Base-by-base conservation (phyloP, 345 rosid genomes). In the Balakata baccata region DNA sequence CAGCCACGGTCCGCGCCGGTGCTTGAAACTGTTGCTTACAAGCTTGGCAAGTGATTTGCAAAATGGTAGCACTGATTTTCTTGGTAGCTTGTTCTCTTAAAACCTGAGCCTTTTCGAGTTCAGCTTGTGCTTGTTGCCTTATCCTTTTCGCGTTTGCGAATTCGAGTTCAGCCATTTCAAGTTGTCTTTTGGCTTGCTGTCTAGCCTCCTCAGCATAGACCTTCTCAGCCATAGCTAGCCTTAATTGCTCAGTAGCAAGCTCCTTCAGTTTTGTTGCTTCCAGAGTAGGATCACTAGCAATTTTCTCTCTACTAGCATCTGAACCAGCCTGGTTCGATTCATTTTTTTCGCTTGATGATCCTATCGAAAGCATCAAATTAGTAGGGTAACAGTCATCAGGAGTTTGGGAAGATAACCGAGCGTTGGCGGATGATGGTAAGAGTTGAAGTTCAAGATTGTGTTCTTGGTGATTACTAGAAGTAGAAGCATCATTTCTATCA, bases 161-260 rank as follows among this genome's bases (percentile, higher is more conserved):
- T 72, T 91, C 94, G 1, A 83, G 78, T 82, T 91, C 97, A 0
- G 97, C 94, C 73, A 91, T 87, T 84, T 89, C 91, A 13, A 88
- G 80, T 77, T 88, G 94, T 72, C 87, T 81, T 82, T 88, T 89
- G 0, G 94, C 91, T 77, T 88, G 86, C 56, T 77, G 80, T 75
- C 91, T 82, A 17, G 91, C 90, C 69, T 88, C 91, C 72, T 89
- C 97, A 0, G 97, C 97, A 45, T 81, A 91, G 7, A 79, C 80
- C 75, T 85, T 89, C 80, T 87, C 97, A 43, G 87, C 84, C 82
- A 88, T 78, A 0, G 92, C 92, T 68, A 85, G 50, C 80, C 80
- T 87, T 74, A 86, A 68, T 53, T 88, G 89, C 69, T 86, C 92
- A 23, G 66, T 71, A 0, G 86, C 85, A 49, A 83, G 72, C 63